Evolutionary conservation across 805 yeast species (phyloP), one percentile per base, ranked within the genome.

Genomic region (Candida fluviatilis): DNA sequence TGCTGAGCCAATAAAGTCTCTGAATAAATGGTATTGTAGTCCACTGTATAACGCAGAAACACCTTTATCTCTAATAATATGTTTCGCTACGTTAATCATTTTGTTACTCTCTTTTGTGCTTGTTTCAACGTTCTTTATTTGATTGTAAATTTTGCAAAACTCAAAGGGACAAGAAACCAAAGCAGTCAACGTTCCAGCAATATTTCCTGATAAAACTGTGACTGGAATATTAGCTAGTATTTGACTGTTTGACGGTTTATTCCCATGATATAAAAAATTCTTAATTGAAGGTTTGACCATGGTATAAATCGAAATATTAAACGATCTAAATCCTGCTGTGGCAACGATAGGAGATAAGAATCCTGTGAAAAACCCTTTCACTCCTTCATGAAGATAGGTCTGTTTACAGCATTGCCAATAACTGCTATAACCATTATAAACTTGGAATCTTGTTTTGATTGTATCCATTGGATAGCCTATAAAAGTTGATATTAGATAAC

Each of bases 1-100:
- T n/a, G 33, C 33, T 18, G 33, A 30, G n/a, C 33, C 33, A n/a
- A 30, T 16, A 17, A 30, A 30, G n/a, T 30, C 33, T 16, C 33
- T n/a, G 8, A 5, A 6, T 6, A 30, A 6, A 15, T 30, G 33
- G 15, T 30, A 30, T 8, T 30, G 5, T 5, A 17, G 8, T 6
- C 33, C 33, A 30, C 17, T n/a, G n/a, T 30, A 30, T 4, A 30
- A 18, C 5, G 18, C 33, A 5, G 6, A n/a, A 6, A 30, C 12
- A 6, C 33, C 33, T 15, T 30, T n/a, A 5, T 13, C 8, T 17
- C 15, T 30, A 5, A 30, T 30, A 15, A 30, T 30, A 6, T 30
- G 17, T 8, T 17, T 15, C 5, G 18, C 15, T 7, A 30, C 15
- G 12, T 30, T 7, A 17, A 16, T n/a, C 12, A 30, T n/a, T 8